Evolutionary conservation across 2,329 filamentous ascomycete genomes (phyloP), one percentile per base, ranked within the genome.

Genomic region (Hypoxylon rubiginosum): DNA sequence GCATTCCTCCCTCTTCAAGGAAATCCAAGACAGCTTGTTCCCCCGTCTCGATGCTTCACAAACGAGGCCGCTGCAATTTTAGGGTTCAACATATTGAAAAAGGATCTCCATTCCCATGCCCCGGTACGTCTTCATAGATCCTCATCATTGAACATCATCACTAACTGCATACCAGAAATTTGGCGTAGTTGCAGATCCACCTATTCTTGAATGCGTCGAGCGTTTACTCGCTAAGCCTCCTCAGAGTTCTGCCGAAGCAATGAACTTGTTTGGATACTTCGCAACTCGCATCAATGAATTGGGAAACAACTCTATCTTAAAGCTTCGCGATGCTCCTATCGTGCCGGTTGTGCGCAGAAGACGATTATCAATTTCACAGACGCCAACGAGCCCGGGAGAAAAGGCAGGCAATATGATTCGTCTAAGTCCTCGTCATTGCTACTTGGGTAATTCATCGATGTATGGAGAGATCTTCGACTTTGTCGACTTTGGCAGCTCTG

Each of bases 401-500:
- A 68, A 79, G 43, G 54, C 76, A 58, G 75, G 73, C 46, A 74
- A 74, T 50, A 72, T 87, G 49, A 81, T 84, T 70, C 85, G 89
- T 71, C 84, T 94, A 48, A 84, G 87, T 15, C 95, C 96, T 4
- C 86, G 85, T 49, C 84, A 89, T 43, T 94, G 91, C 68, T 99
- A 97, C 77, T 84, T 99, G 1, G 96, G 96, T 8, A 90, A 70
- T 28, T 89, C 86, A 5, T 77, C 81, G 1, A 85, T 84, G 7
- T 99, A 97, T 73, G 91, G 89, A 10, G 92, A 97, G 32, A 97
- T 99, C 32, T 97, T 99, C 71, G 94, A 98, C 76, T 99, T 97
- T 79, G 94, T 98, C 13, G 92, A 98, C 76, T 99, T 97, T 80
- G 94, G 95, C 0, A 82, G 85, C 34, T 90, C 95, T 75, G 95